phyloP scores from a whole-genome alignment of 2,329 filamentous ascomycete genomes.

The Xylaria sp. region DNA sequence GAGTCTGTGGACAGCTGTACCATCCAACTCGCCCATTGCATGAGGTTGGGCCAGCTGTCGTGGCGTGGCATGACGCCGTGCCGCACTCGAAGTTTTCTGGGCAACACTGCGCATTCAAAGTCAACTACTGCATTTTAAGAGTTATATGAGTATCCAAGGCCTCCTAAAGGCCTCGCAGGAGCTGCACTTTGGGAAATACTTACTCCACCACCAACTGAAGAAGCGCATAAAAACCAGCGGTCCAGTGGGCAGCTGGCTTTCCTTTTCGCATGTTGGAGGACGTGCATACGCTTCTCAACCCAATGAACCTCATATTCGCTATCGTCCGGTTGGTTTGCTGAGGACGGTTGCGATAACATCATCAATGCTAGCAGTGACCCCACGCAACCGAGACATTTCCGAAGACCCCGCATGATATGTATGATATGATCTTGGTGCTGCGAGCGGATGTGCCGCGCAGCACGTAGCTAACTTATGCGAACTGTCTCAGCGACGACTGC shows the following conservation, averaged over 20 bases:
- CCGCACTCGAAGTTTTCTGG: slow-evolving; percentile 56
- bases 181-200: neutral
- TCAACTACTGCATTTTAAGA: neutral
- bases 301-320: slow-evolving; percentile 33
- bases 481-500: neutral
- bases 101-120: slow-evolving; percentile 45
- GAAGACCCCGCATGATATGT: slow-evolving; percentile 32
- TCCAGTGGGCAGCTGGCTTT: slow-evolving; percentile 33
- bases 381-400: slow-evolving; percentile 25
- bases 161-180: neutral
- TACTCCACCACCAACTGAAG: slow-evolving; percentile 44
- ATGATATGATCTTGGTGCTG: slow-evolving; percentile 24
- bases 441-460: neutral
- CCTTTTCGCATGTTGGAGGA: slow-evolving; percentile 35
- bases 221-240: slow-evolving; percentile 34
- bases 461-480: neutral
- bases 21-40: slow-evolving; percentile 45
- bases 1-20: slow-evolving; percentile 49
- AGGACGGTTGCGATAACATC: slow-evolving; percentile 19
- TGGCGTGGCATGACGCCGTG: slow-evolving; percentile 53
- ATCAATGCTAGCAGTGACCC: slow-evolving; percentile 28
- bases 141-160: neutral
- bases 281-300: slow-evolving; percentile 34
- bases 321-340: slow-evolving; percentile 16
- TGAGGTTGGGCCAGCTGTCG: slow-evolving; percentile 50